These are phyloP conservation scores for Plantago elongata DNA, from an alignment of 257 asterid species.

Conservation along the genomic window DNA sequence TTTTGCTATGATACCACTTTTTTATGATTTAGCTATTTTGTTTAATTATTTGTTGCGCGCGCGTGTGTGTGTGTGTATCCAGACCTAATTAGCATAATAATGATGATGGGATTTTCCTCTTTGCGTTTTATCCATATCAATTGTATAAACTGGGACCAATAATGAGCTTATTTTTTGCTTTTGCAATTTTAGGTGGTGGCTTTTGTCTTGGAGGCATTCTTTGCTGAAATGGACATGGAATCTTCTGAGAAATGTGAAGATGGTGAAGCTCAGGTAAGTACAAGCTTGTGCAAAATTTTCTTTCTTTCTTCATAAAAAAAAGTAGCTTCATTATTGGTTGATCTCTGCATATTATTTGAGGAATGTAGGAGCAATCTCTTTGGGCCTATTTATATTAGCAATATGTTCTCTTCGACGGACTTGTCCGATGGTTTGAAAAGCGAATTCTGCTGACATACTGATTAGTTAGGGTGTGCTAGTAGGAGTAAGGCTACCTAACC, in stretches of 20 bases:
- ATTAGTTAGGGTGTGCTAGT: not conserved
- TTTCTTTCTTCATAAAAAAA: not conserved
- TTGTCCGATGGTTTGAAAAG: not conserved
- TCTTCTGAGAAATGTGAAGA: constrained; percentile 35
- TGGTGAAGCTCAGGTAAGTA: constrained; percentile 51
- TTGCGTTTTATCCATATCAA: no score
- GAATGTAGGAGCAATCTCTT: not conserved
- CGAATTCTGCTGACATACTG: not conserved
- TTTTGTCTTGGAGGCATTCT: constrained; percentile 97
- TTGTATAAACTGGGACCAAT: not conserved
- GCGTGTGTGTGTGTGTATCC: no score
- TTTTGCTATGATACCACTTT: no score
- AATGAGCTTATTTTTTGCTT: constrained; percentile 1
- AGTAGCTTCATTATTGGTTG: not conserved
- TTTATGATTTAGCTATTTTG: no score
- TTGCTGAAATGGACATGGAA: constrained; percentile 93
- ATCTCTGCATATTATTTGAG: not conserved
- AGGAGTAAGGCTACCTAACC: not conserved
- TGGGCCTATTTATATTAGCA: not conserved
- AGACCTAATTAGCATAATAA: no score
- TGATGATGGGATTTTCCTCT: no score
- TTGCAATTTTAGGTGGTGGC: constrained; percentile 71
- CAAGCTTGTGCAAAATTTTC: not conserved
- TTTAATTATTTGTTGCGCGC: no score
- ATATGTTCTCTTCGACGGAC: not conserved